Percentiles rank a stretch among this genome's conserved stretches.
These are phyloP conservation scores for Aspergillus nidulans DNA, from an alignment of 495 filamentous ascomycete genomes.

Conservation along the genomic window DNA sequence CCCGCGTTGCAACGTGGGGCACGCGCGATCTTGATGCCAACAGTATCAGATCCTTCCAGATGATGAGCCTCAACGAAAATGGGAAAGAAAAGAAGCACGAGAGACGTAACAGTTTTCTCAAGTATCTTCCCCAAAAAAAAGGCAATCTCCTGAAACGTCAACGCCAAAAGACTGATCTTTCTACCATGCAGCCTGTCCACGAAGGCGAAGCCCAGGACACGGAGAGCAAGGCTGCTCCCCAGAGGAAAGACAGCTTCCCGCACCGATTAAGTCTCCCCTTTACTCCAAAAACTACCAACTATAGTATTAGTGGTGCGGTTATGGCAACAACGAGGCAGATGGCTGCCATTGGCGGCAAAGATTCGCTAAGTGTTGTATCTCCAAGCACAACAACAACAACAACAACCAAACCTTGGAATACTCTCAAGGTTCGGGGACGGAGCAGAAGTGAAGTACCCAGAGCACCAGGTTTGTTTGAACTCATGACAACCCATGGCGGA, in stretches of 20 bases:
- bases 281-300: conserved; percentile 53
- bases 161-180: conserved; percentile 33
- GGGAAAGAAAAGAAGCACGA: conserved; percentile 37
- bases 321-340: conserved; percentile 58
- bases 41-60: conserved; percentile 58
- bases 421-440: conserved; percentile 55
- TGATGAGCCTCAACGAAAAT: conserved; percentile 52
- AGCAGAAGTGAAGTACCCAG: conserved; percentile 72
- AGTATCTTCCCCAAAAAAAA: conserved; percentile 49
- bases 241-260: conserved; percentile 48
- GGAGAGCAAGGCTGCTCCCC: conserved; percentile 19
- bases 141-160: conserved; percentile 28
- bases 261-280: conserved; percentile 54
- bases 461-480: conserved; percentile 38
- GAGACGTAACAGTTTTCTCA: conserved; percentile 41
- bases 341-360: conserved; percentile 59
- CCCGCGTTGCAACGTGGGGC: conserved; percentile 70
- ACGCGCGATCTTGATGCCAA: conserved; percentile 61
- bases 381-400: conserved; percentile 51
- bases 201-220: conserved; percentile 33
- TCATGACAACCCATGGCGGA: conserved; percentile 47
- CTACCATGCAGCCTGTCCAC: conserved; percentile 25
- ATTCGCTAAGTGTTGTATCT: conserved; percentile 44
- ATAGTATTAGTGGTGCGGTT: conserved; percentile 56
- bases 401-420: conserved; percentile 48